phyloP scores from a whole-genome alignment of 176 grass and related monocot species.

The Chrysopogon serrulatus region DNA sequence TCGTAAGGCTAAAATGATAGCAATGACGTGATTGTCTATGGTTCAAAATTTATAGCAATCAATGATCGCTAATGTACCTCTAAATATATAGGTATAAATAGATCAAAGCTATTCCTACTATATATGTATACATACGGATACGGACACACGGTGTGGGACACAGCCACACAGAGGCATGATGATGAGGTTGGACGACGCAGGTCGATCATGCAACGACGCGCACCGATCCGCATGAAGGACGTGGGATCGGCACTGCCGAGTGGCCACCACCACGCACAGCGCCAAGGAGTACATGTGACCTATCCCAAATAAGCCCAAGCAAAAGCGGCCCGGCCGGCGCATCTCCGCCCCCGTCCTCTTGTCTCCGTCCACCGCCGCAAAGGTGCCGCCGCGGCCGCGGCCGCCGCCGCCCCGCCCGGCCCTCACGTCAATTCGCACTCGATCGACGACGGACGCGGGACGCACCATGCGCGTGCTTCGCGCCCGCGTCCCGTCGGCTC shows the following conservation, averaged over 20 bases:
- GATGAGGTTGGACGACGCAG: background rate
- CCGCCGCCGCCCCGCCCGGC: background rate
- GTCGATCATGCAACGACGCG: background rate
- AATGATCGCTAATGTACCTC: too few relatives aligned
- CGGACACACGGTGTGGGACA: background rate
- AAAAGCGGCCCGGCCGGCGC: background rate
- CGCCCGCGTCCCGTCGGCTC: background rate
- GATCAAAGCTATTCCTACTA: too few relatives aligned
- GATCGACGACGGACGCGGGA: background rate
- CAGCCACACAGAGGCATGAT: background rate
- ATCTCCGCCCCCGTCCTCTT: background rate
- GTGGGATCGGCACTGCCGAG: background rate
- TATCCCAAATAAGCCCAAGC: background rate
- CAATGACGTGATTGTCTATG: too few relatives aligned
- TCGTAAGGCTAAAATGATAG: too few relatives aligned
- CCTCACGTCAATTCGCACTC: background rate
- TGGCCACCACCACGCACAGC: background rate
- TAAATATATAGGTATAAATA: too few relatives aligned
- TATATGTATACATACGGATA: too few relatives aligned
- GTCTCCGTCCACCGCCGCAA: background rate
- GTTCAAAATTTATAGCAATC: too few relatives aligned
- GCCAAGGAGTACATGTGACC: background rate
- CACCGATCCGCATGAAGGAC: background rate
- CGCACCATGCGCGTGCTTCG: background rate
- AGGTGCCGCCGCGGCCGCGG: background rate